Percentiles rank a stretch among this genome's conserved stretches.
Conservation (phyloP, 169 alveolate genomes). For the Neospora caninum region DNA sequence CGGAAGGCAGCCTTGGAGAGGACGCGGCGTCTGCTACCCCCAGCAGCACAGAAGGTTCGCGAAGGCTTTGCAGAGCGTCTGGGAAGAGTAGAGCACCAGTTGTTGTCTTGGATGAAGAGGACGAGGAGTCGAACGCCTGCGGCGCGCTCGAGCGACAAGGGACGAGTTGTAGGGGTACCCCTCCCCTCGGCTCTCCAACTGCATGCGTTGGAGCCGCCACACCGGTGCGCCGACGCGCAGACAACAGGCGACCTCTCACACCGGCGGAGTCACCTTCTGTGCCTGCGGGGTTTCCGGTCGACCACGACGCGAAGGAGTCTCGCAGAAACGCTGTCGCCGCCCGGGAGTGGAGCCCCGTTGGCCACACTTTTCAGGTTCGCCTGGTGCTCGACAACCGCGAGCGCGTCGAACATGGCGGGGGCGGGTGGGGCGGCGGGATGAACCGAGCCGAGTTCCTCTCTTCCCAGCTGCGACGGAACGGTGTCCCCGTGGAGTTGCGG, state of each 20-base stretch:
- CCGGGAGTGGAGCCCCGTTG: neutral
- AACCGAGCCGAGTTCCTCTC: conserved; percentile 15
- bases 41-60: no score
- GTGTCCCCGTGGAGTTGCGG: conserved; percentile 16
- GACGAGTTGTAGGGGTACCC: no score
- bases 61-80: no score
- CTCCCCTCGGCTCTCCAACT: no score
- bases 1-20: no score
- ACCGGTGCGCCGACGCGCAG: neutral
- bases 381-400: conserved; percentile 10
- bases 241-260: neutral
- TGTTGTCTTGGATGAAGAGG: neutral
- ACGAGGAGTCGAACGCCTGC: neutral
- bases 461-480: conserved; percentile 14
- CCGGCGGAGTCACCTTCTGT: neutral
- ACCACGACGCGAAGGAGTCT: neutral
- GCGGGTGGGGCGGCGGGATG: neutral
- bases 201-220: no score
- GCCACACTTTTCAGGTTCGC: neutral
- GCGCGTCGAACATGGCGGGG: conserved; percentile 19
- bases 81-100: neutral
- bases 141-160: no score
- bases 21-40: no score
- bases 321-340: neutral
- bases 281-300: neutral